phyloP scores from a whole-genome alignment of 371 early-diverging fungal genomes.

The Mortierella sp. region DNA sequence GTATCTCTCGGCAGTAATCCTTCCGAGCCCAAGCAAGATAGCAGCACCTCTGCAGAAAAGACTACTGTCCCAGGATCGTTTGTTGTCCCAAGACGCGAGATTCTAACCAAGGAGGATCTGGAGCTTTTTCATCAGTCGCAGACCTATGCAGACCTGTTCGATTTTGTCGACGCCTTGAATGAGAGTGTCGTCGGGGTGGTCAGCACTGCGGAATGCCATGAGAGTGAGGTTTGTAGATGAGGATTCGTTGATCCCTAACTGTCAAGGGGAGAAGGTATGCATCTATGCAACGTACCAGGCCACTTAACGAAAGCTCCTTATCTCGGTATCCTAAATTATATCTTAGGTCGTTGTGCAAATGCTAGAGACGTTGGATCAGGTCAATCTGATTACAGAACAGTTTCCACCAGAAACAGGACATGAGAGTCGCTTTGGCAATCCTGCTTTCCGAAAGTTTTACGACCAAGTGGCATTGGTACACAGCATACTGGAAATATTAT shows the following conservation, averaged over 20 bases:
- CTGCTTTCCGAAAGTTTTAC: conserved; percentile 87
- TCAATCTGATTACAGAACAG: conserved; percentile 71
- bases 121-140: conserved; percentile 77
- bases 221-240: conserved; percentile 38
- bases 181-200: conserved; percentile 74
- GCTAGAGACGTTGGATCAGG: conserved; percentile 66
- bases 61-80: conserved; percentile 5
- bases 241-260: no score
- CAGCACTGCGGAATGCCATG: conserved; percentile 63
- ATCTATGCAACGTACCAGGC: no score
- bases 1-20: no score
- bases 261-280: no score
- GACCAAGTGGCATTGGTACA: conserved; percentile 71
- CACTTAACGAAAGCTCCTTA: conserved; percentile 2
- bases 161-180: conserved; percentile 78
- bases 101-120: conserved; percentile 88
- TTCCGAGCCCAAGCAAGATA: no score
- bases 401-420: conserved; percentile 83
- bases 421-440: conserved; percentile 91
- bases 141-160: conserved; percentile 71
- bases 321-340: not conserved
- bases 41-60: no score
- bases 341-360: conserved; percentile 68
- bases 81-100: conserved; percentile 71
- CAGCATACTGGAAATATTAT: not conserved